phyloP scores from a whole-genome alignment of 2,329 filamentous ascomycete genomes.

The Stromatinia cepivora region DNA sequence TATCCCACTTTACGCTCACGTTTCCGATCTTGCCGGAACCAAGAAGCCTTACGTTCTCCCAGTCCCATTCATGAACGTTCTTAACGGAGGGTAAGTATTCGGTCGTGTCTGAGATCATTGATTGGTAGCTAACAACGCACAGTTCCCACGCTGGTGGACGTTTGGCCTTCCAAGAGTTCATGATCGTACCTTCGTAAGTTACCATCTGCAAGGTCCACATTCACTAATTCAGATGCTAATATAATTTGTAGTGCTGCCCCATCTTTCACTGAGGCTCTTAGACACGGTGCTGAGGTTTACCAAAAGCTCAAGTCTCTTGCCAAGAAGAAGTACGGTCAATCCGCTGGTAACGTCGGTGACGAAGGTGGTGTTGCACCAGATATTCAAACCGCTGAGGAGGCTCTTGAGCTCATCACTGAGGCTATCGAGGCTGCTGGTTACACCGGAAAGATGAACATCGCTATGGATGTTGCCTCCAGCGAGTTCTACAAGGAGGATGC shows the following conservation, averaged over 20 bases:
- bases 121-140: constrained; percentile 27
- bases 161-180: constrained; percentile 94
- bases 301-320: constrained; percentile 94
- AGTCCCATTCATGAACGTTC: constrained; percentile 91
- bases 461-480: constrained; percentile 98
- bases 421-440: constrained; percentile 95
- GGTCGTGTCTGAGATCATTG: background rate
- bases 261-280: constrained; percentile 92
- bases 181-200: constrained; percentile 80
- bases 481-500: constrained; percentile 98
- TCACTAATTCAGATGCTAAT: constrained; percentile 23
- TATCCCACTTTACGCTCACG: constrained; percentile 82
- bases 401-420: constrained; percentile 91
- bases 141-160: constrained; percentile 97
- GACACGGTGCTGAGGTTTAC: constrained; percentile 96
- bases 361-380: constrained; percentile 99
- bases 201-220: constrained; percentile 1
- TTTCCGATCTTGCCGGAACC: constrained; percentile 83
- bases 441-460: constrained; percentile 94
- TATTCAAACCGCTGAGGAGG: constrained; percentile 96
- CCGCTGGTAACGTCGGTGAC: constrained; percentile 97
- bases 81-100: constrained; percentile 63
- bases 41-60: constrained; percentile 91
- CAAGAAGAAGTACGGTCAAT: constrained; percentile 99
- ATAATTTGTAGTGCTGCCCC: constrained; percentile 64